These are phyloP conservation scores for Solanum hybrid DNA, from an alignment of 305 asterid species.

Conservation along the genomic window DNA sequence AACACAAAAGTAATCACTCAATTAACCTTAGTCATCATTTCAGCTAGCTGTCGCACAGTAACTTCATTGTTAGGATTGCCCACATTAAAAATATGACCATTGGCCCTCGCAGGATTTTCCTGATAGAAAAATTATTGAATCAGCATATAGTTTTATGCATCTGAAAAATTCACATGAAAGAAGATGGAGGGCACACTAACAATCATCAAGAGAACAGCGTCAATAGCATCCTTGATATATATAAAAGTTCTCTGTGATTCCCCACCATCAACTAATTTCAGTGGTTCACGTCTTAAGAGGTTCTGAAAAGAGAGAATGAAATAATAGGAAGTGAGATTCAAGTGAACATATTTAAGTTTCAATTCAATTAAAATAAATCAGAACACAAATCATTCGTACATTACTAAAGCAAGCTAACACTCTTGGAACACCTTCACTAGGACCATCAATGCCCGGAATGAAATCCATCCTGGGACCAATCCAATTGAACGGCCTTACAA, in stretches of 20 bases:
- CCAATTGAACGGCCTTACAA: constrained; percentile 90
- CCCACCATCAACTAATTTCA: constrained; percentile 86
- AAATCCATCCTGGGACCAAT: constrained; percentile 95
- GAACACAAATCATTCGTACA: constrained; percentile 29
- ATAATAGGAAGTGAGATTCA: neutral
- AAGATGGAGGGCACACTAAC: constrained; percentile 23
- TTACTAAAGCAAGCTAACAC: constrained; percentile 88
- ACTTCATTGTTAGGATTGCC: constrained; percentile 66
- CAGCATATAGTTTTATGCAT: constrained; percentile 2
- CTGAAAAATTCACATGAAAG: neutral
- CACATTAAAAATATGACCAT: constrained; percentile 53
- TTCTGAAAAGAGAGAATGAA: constrained; percentile 32
- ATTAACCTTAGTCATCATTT: constrained; percentile 52
- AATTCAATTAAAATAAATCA: neutral
- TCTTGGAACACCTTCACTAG: constrained; percentile 91
- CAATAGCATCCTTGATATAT: constrained; percentile 81
- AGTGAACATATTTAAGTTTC: neutral
- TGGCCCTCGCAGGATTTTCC: constrained; percentile 62
- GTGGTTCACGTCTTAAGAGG: constrained; percentile 63
- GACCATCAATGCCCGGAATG: constrained; percentile 89
- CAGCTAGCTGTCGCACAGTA: constrained; percentile 58
- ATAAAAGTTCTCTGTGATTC: constrained; percentile 75
- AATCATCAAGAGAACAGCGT: constrained; percentile 76
- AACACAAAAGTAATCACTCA: neutral
- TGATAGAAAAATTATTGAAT: constrained; percentile 15